These are phyloP conservation scores for Scheffersomyces segobiensis DNA, from an alignment of 1,139 yeast genomes.

Conservation along the genomic window DNA sequence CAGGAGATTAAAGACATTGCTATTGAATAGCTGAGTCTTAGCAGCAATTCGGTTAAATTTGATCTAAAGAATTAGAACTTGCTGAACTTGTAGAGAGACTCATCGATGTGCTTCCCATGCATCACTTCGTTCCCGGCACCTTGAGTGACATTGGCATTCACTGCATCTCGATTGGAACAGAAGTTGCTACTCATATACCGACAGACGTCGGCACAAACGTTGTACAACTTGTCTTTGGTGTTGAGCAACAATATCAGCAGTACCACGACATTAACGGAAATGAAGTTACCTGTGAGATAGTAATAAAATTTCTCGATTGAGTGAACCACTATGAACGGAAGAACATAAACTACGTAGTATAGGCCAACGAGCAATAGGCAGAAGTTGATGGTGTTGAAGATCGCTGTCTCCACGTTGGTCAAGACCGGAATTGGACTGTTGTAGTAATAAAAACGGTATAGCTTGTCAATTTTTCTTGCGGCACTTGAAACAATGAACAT, in stretches of 20 bases:
- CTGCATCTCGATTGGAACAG: not conserved
- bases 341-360: slow-evolving; percentile 17
- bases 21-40: not conserved
- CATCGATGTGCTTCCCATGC: not conserved
- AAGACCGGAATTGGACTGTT: slow-evolving; percentile 31
- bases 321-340: slow-evolving; percentile 16
- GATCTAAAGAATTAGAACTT: not conserved
- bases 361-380: slow-evolving; percentile 14
- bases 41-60: not conserved
- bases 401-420: slow-evolving; percentile 21
- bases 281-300: slow-evolving; percentile 20
- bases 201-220: not conserved
- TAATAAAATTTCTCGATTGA: slow-evolving; percentile 16
- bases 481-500: not conserved
- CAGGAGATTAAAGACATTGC: not conserved
- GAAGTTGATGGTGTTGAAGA: slow-evolving; percentile 19
- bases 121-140: not conserved
- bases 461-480: not conserved
- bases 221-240: not conserved
- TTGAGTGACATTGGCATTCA: not conserved
- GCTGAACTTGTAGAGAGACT: not conserved
- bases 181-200: not conserved
- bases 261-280: slow-evolving; percentile 11
- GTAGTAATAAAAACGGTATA: slow-evolving; percentile 26
- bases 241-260: slow-evolving; percentile 6